Percentiles rank a stretch among this genome's conserved stretches.
These are phyloP conservation scores for Rhipidocladum racemiflorum DNA, from an alignment of 176 grass and related monocot genomes.

Conservation along the genomic window DNA sequence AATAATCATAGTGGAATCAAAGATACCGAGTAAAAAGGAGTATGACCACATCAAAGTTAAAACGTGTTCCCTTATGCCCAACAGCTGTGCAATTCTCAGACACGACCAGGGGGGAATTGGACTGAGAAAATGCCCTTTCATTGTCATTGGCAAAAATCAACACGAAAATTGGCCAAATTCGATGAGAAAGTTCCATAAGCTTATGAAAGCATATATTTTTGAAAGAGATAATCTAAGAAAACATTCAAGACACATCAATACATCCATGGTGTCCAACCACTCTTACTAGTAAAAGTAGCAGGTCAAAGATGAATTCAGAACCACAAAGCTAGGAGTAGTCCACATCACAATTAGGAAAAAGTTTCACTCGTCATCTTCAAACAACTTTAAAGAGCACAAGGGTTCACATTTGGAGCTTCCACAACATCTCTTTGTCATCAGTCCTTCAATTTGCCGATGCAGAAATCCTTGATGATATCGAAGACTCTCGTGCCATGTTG, in stretches of 20 bases:
- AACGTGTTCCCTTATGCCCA: slow-evolving; percentile 30
- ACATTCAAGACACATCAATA: not conserved
- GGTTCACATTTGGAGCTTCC: slow-evolving; percentile 34
- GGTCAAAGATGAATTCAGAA: slow-evolving; percentile 40
- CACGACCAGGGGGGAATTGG: slow-evolving; percentile 25
- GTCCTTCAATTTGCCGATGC: slow-evolving; percentile 56
- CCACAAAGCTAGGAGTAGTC: slow-evolving; percentile 23
- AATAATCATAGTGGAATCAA: no score
- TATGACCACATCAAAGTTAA: not conserved
- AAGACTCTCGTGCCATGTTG: slow-evolving; percentile 82
- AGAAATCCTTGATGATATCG: slow-evolving; percentile 92
- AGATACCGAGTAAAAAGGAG: not conserved
- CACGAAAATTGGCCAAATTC: not conserved
- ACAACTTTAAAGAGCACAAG: slow-evolving; percentile 1
- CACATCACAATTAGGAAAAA: not conserved
- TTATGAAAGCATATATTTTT: slow-evolving; percentile 8
- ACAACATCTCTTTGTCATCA: slow-evolving; percentile 35
- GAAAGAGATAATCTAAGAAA: not conserved
- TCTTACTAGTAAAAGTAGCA: slow-evolving; percentile 15
- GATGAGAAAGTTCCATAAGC: slow-evolving; percentile 2
- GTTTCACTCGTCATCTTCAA: slow-evolving; percentile 15
- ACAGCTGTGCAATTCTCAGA: slow-evolving; percentile 1
- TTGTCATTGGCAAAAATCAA: slow-evolving; percentile 13
- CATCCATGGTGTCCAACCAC: slow-evolving; percentile 23
- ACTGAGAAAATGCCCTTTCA: not conserved